A percentile compares a stretch with the other conserved stretches of the same genome.
phyloP scores from a whole-genome alignment of 257 asterid species.

The Penstemon barbatus region DNA sequence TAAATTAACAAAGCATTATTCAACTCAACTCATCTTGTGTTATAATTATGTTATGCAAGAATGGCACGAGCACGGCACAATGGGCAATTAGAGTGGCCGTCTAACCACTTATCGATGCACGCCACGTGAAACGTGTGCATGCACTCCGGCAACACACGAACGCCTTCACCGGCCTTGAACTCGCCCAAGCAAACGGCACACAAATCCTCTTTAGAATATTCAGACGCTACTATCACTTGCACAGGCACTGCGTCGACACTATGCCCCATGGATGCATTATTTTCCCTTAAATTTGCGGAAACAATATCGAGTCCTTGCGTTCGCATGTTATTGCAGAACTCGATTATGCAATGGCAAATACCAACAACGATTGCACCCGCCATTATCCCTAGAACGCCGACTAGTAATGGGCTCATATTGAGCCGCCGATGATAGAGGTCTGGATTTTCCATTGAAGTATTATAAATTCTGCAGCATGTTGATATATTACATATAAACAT shows the following conservation, averaged over 20 bases:
- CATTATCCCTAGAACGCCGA: constrained; percentile 57
- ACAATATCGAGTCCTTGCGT: neutral
- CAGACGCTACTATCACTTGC: constrained; percentile 35
- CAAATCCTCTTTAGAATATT: constrained; percentile 34
- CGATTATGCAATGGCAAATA: constrained; percentile 37
- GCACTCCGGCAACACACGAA: constrained; percentile 40
- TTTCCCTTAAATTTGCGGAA: constrained; percentile 3
- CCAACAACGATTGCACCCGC: constrained; percentile 57
- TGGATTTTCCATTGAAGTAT: constrained; percentile 25
- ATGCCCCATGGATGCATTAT: neutral
- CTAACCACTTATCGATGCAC: constrained; percentile 53
- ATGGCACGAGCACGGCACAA: constrained; percentile 49
- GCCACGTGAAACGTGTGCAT: constrained; percentile 37
- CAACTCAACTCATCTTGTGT: too few relatives aligned
- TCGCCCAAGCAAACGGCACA: constrained; percentile 53
- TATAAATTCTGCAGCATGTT: neutral
- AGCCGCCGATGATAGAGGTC: constrained; percentile 25
- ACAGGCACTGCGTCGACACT: neutral
- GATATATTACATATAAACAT: constrained; percentile 5
- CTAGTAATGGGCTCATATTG: constrained; percentile 40
- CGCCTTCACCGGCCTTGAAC: constrained; percentile 33
- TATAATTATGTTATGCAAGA: constrained; percentile 12
- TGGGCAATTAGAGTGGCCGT: constrained; percentile 51
- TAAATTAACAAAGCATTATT: too few relatives aligned
- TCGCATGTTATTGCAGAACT: constrained; percentile 15